phyloP scores from a whole-genome alignment of 257 asterid genomes.

The Echites panduratus region DNA sequence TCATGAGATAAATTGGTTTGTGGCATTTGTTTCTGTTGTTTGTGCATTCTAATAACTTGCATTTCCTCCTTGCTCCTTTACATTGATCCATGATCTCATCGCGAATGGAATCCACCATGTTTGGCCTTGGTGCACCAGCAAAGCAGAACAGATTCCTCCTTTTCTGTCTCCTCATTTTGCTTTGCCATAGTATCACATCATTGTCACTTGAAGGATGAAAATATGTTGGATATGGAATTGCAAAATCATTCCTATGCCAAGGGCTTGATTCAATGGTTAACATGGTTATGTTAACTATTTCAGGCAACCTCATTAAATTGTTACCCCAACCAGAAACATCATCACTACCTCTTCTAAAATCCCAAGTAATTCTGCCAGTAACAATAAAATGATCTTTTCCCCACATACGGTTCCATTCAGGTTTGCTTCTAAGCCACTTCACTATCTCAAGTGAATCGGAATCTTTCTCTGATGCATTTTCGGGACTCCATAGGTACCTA shows the following conservation, averaged over 20 bases:
- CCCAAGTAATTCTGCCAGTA: conserved; percentile 78
- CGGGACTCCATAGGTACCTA: conserved; percentile 41
- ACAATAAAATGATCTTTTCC: conserved; percentile 78
- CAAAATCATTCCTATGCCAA: conserved; percentile 72
- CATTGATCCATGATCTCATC: conserved; percentile 69
- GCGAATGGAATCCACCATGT: conserved; percentile 51
- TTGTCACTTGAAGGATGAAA: conserved; percentile 64
- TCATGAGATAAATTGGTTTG: conserved; percentile 60
- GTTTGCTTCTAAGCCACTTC: conserved; percentile 35
- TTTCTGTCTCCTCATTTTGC: conserved; percentile 39
- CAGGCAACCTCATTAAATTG: conserved; percentile 62
- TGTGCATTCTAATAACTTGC: conserved; percentile 54
- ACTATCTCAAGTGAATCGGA: conserved; percentile 29
- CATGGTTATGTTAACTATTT: conserved; percentile 57
- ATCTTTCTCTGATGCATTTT: conserved; percentile 35
- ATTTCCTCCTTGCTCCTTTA: conserved; percentile 23
- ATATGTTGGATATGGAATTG: conserved; percentile 80
- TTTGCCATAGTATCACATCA: conserved; percentile 53
- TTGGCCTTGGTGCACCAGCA: conserved; percentile 71
- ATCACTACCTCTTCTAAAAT: conserved; percentile 44
- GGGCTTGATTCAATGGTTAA: conserved; percentile 80
- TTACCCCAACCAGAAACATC: conserved; percentile 64
- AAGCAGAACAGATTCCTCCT: conserved; percentile 50
- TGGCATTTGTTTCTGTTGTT: conserved; percentile 45
- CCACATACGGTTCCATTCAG: conserved; percentile 55